Conservation (phyloP, 2,329 filamentous ascomycete genomes). For the Sclerotinia glacialis region DNA sequence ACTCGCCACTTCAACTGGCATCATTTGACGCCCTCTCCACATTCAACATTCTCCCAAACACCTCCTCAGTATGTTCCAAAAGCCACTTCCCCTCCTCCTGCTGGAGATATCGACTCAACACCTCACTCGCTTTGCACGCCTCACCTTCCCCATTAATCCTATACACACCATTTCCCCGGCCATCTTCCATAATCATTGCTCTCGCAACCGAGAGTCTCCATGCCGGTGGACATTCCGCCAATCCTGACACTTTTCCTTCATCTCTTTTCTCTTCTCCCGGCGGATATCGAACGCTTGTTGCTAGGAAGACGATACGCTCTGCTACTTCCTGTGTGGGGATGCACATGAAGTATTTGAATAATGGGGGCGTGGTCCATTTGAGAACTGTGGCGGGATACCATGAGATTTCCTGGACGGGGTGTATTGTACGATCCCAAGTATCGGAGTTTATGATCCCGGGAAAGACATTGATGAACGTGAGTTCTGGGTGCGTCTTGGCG, state of each 20-base stretch:
- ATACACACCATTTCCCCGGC: slow-evolving; percentile 10
- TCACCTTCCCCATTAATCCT: slow-evolving; percentile 8
- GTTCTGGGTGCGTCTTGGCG: neutral
- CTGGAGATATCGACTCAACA: neutral
- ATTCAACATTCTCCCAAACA: neutral
- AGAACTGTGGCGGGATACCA: slow-evolving; percentile 6
- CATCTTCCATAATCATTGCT: slow-evolving; percentile 5
- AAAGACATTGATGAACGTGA: slow-evolving; percentile 7
- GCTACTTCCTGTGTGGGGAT: neutral
- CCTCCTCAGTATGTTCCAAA: neutral
- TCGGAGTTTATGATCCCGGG: neutral
- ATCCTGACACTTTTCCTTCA: slow-evolving; percentile 4
- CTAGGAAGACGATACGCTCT: neutral
- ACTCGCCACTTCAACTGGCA: neutral
- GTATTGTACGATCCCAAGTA: neutral
- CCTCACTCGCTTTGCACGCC: neutral
- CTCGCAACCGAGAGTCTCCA: neutral
- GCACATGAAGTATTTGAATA: slow-evolving; percentile 2
- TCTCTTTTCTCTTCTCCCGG: slow-evolving; percentile 3
- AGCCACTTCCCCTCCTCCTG: neutral
- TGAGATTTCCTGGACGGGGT: neutral
- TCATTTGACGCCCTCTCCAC: neutral
- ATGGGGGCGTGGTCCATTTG: neutral
- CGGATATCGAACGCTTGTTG: slow-evolving; percentile 13
- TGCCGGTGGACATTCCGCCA: neutral